Conservation (phyloP, 2,329 filamentous ascomycete genomes). For the Fusarium liriodendri region DNA sequence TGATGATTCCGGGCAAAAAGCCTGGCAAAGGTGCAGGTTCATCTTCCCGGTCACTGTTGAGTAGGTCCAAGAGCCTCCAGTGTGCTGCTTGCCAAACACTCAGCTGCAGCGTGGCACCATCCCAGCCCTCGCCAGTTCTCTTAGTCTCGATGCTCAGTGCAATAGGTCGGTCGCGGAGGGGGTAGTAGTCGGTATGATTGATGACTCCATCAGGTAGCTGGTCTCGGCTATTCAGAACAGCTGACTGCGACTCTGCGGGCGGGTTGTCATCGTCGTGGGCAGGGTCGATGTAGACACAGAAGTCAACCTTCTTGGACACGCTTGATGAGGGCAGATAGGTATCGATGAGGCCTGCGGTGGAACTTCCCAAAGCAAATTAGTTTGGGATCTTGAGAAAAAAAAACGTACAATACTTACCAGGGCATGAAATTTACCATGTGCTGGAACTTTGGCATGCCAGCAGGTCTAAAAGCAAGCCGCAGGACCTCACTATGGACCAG, state of each 20-base stretch:
- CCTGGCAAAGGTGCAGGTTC: not conserved
- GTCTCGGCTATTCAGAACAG: not conserved
- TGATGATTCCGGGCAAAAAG: not conserved
- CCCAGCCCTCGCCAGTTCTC: slow-evolving; percentile 24
- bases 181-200: slow-evolving; percentile 32
- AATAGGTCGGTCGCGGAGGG: slow-evolving; percentile 22
- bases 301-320: not conserved
- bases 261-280: not conserved
- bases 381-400: not conserved
- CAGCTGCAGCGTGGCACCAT: slow-evolving; percentile 28
- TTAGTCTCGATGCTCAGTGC: slow-evolving; percentile 35
- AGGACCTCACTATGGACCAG: slow-evolving; percentile 1
- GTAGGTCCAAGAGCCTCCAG: slow-evolving; percentile 10
- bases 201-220: slow-evolving; percentile 7
- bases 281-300: not conserved
- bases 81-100: slow-evolving; percentile 38
- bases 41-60: not conserved
- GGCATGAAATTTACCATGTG: not conserved
- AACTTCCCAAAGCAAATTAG: not conserved
- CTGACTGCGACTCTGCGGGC: not conserved
- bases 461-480: not conserved
- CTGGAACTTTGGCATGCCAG: not conserved
- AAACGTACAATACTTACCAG: not conserved
- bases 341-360: not conserved
- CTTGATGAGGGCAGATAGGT: not conserved